These are phyloP conservation scores for Tranzscheliella williamsii DNA, from an alignment of 1,284 basidiomycete species.

Conservation along the genomic window DNA sequence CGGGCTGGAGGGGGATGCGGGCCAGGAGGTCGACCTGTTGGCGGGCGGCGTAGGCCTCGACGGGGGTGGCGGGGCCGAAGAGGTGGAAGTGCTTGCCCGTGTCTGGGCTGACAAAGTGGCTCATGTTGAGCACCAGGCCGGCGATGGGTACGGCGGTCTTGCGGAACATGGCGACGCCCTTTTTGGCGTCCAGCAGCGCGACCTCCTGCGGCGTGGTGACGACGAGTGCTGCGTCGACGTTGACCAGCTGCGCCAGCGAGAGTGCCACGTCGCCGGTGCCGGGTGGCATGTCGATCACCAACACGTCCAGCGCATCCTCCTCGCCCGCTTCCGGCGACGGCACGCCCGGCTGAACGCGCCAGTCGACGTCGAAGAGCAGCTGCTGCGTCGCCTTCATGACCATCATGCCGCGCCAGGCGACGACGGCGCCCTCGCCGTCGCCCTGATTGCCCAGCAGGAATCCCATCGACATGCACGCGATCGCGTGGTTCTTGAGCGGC, in stretches of 20 bases:
- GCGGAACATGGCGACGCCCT: constrained; percentile 89
- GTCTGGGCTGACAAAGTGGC: constrained; percentile 80
- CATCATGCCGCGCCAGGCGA: constrained; percentile 97
- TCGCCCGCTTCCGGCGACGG: constrained; percentile 1
- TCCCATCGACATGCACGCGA: constrained; percentile 97
- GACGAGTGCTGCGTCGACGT: constrained; percentile 52
- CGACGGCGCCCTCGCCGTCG: constrained; percentile 37
- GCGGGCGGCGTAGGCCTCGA: constrained; percentile 69
- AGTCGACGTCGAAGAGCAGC: constrained; percentile 93
- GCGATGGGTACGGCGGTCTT: constrained; percentile 86
- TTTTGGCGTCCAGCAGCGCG: constrained; percentile 85
- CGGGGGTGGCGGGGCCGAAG: constrained; percentile 75
- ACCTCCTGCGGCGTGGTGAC: constrained; percentile 96
- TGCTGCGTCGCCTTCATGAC: constrained; percentile 98
- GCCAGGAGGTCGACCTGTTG: constrained; percentile 74
- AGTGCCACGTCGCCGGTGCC: constrained; percentile 96
- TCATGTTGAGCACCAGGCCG: constrained; percentile 87
- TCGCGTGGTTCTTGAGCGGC: constrained; percentile 83
- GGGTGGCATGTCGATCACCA: constrained; percentile 95
- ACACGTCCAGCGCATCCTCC: constrained; percentile 69
- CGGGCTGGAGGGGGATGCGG: constrained; percentile 80
- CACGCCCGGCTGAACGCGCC: constrained; percentile 64
- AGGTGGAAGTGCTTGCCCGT: constrained; percentile 75
- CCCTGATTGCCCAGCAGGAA: constrained; percentile 64
- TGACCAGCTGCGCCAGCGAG: constrained; percentile 85